Evolutionary conservation across 2,329 filamentous ascomycete species (phyloP), one percentile per base, ranked within the genome.

Genomic region (Colletotrichum eleusines): DNA sequence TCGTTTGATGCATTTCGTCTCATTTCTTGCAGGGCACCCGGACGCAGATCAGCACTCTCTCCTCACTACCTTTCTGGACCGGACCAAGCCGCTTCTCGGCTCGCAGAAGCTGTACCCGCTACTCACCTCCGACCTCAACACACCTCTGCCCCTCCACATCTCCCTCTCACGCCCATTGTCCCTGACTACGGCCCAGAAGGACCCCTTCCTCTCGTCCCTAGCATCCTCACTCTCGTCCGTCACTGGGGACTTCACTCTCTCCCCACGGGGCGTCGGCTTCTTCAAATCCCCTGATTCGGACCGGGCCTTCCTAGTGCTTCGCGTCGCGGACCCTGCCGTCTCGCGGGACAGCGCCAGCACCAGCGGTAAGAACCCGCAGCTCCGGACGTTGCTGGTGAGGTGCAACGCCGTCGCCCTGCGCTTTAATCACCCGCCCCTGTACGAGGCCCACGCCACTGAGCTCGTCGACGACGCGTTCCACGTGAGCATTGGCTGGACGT

Each of bases 401-500:
- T 92, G 91, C 77, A 97, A 98, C 80, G 77, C 80, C 5, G 81
- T 89, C 1, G 89, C 91, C 3, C 79, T 82, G 26, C 77, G 77
- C 1, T 92, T 91, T 78, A 84, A 84, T 0, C 93, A 97, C 77
- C 90, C 92, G 1, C 80, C 87, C 31, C 85, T 98, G 1, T 98
- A 98, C 79, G 79, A 82, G 66, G 60, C 62, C 26, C 63, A 73
- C 16, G 48, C 38, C 20, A 63, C 67, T 35, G 44, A 77, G 74
- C 42, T 72, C 58, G 74, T 78, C 11, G 74, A 76, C 5, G 79
- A 85, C 59, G 89, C 87, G 28, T 98, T 98, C 77, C 96, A 99
- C 80, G 83, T 98, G 71, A 97, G 94, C 55, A 89, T 99, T 66
- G 96, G 92, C 0, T 98, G 95, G 96, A 92, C 88, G 1, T 85